Evolutionary conservation across 176 grass and related monocot genomes (phyloP).

Genomic region (Pontederia crassipes): DNA sequence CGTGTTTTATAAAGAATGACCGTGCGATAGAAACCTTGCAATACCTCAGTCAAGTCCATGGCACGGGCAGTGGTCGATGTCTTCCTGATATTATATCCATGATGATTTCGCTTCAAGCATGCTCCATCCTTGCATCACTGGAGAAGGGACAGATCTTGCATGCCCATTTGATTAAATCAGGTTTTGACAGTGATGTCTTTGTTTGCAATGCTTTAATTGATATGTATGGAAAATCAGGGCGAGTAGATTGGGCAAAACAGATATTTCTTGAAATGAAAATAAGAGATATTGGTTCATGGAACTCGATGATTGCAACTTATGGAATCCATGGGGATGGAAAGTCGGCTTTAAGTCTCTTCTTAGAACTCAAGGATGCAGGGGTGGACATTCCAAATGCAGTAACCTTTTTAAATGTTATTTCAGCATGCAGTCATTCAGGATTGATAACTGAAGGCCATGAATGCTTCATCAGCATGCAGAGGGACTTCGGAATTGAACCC

Average conservation of each 20-base stretch:
- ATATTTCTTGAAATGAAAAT: constrained; percentile 37
- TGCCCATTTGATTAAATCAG: constrained; percentile 34
- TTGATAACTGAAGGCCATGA: constrained; percentile 49
- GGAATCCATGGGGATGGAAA: constrained; percentile 47
- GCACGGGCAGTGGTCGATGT: neutral
- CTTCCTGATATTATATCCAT: constrained; percentile 37
- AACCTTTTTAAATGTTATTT: constrained; percentile 53
- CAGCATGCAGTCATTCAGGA: constrained; percentile 50
- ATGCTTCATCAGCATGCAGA: constrained; percentile 59
- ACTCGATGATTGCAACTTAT: constrained; percentile 56
- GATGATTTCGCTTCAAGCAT: constrained; percentile 46
- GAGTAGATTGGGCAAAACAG: constrained; percentile 32
- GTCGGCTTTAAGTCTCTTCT: constrained; percentile 38
- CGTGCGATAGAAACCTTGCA: constrained; percentile 38
- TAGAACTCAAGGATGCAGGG: constrained; percentile 26
- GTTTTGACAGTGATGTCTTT: constrained; percentile 26
- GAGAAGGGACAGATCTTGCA: constrained; percentile 46
- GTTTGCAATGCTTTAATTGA: constrained; percentile 53
- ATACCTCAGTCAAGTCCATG: constrained; percentile 31
- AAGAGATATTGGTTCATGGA: constrained; percentile 67
- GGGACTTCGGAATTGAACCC: constrained; percentile 34
- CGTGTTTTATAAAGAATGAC: constrained; percentile 41
- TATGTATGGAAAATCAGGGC: constrained; percentile 56
- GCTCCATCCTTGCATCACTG: constrained; percentile 29
- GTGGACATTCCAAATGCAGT: constrained; percentile 38